Percentiles rank a stretch among this genome's conserved stretches.
Evolutionary conservation across 2,329 filamentous ascomycete genomes (phyloP).

Genomic region (Escovopsis sp.): DNA sequence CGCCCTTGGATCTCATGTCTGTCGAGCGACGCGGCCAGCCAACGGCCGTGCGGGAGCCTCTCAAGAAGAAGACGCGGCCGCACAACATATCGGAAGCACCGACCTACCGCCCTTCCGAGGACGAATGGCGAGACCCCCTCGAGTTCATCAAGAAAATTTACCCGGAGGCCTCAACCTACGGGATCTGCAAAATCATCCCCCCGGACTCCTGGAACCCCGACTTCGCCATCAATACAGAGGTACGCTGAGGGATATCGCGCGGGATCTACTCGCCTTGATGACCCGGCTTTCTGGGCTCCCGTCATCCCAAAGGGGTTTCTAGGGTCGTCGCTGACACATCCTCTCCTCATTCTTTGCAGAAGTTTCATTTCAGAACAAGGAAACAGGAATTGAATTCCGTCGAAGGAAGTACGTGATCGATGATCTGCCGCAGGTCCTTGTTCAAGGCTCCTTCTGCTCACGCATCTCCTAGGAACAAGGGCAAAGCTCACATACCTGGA

Average conservation of each 20-base stretch:
- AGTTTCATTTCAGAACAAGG: conserved; percentile 90
- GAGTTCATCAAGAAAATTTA: conserved; percentile 87
- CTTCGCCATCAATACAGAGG: conserved; percentile 95
- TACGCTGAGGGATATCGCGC: conserved; percentile 21
- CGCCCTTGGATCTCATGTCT: conserved; percentile 67
- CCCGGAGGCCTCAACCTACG: conserved; percentile 72
- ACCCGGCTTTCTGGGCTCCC: no score
- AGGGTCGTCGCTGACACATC: background rate
- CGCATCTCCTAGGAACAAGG: conserved; percentile 54
- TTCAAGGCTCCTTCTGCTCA: conserved; percentile 17
- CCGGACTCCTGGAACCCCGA: conserved; percentile 87
- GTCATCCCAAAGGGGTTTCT: no score
- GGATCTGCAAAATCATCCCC: conserved; percentile 90
- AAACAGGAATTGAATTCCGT: conserved; percentile 96
- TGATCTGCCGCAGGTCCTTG: background rate
- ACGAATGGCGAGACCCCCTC: conserved; percentile 90
- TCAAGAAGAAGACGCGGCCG: conserved; percentile 63
- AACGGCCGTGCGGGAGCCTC: conserved; percentile 57
- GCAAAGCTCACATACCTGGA: conserved; percentile 94
- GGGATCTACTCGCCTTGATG: no score
- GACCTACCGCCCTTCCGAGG: conserved; percentile 76
- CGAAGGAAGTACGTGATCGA: conserved; percentile 66
- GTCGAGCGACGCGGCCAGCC: conserved; percentile 85
- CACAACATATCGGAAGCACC: conserved; percentile 83
- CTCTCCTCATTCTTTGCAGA: conserved; percentile 32